phyloP scores from a whole-genome alignment of 208 protist species.

The Leishmania tropica region DNA sequence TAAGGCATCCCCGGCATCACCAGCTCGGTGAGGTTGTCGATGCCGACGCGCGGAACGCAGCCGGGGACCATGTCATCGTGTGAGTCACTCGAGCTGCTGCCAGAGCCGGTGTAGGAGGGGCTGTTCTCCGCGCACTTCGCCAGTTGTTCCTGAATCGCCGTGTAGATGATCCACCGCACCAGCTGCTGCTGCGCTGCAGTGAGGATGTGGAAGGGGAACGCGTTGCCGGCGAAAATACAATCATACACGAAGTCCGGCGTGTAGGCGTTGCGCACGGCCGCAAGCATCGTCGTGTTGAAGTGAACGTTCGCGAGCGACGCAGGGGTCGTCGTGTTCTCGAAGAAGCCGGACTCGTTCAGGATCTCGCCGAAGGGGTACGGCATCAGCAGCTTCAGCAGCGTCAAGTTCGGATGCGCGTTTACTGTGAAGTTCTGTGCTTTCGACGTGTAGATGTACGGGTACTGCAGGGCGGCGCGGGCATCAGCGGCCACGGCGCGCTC shows the following conservation, averaged over 20 bases:
- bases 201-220: slow-evolving; percentile 39
- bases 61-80: slow-evolving; percentile 5
- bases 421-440: slow-evolving; percentile 18
- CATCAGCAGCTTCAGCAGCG: slow-evolving; percentile 72
- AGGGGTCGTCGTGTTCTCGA: slow-evolving; percentile 39
- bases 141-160: slow-evolving; percentile 27
- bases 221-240: slow-evolving; percentile 23
- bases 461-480: slow-evolving; percentile 38
- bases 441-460: slow-evolving; percentile 63
- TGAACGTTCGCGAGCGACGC: slow-evolving; percentile 24
- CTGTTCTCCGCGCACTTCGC: slow-evolving; percentile 16
- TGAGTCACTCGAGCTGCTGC: neutral
- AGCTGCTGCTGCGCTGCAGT: slow-evolving; percentile 33
- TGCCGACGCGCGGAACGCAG: slow-evolving; percentile 35
- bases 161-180: slow-evolving; percentile 47
- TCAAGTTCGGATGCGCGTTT: slow-evolving; percentile 44
- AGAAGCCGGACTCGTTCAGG: slow-evolving; percentile 14
- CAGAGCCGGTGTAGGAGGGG: neutral
- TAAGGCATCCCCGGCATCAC: slow-evolving; percentile 5
- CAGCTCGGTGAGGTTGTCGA: slow-evolving; percentile 56
- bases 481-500: slow-evolving; percentile 28
- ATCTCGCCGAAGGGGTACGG: slow-evolving; percentile 45
- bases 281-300: slow-evolving; percentile 21
- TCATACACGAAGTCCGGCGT: slow-evolving; percentile 17
- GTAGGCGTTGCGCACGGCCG: slow-evolving; percentile 24